phyloP scores from a whole-genome alignment of 2,329 filamentous ascomycete genomes.

The Arthrobotrys entomopaga region DNA sequence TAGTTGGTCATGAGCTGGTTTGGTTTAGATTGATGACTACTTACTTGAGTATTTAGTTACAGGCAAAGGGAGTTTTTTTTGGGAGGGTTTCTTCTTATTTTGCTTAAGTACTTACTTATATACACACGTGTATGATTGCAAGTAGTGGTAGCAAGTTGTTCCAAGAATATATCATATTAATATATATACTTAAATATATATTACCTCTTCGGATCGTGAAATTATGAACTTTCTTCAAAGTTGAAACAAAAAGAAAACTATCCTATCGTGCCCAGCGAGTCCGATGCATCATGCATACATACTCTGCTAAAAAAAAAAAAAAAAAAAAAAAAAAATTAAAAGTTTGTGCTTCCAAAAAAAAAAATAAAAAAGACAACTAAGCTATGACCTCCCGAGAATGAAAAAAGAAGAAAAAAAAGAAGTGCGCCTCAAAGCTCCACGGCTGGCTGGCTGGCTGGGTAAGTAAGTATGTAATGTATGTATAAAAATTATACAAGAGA shows the following conservation, averaged over 20 bases:
- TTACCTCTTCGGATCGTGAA: no score
- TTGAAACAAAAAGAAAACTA: no score
- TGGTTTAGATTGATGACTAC: constrained; percentile 11
- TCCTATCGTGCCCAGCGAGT: no score
- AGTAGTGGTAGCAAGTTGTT: no score
- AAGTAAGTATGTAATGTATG: constrained; percentile 16
- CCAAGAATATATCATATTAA: no score
- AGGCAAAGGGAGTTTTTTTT: constrained; percentile 9
- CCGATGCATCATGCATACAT: no score
- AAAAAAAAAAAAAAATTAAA: constrained; percentile 7
- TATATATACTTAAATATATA: no score
- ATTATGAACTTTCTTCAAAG: no score
- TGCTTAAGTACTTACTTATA: background rate
- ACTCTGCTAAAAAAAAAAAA: background rate
- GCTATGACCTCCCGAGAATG: background rate
- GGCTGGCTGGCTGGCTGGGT: constrained; percentile 10
- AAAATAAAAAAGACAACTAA: constrained; percentile 13
- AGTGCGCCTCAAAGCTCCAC: constrained; percentile 28
- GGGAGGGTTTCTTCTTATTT: constrained; percentile 15
- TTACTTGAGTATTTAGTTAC: no score
- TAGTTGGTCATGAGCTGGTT: background rate
- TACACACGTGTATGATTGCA: no score
- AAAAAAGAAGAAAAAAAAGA: constrained; percentile 11
- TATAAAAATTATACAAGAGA: constrained; percentile 36
- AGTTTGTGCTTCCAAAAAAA: background rate